phyloP scores from a whole-genome alignment of 2,329 filamentous ascomycete genomes.

The Blastomyces gilchristii region DNA sequence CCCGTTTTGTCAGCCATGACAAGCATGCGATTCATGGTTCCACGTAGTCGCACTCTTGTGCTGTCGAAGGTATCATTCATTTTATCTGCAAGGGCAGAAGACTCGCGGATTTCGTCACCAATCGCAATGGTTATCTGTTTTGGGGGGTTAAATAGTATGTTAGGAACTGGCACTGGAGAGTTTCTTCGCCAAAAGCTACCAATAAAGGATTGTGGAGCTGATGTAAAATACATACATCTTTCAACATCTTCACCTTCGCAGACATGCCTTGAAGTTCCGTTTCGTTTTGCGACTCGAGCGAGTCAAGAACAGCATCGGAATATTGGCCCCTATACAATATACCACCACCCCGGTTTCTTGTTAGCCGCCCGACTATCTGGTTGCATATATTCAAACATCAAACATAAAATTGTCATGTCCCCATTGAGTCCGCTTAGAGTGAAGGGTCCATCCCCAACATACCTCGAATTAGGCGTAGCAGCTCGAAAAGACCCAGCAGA shows the following conservation, averaged over 20 bases:
- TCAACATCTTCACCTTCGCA: constrained; percentile 79
- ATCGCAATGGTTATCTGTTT: constrained; percentile 78
- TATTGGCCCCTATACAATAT: constrained; percentile 63
- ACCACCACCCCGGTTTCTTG: not conserved
- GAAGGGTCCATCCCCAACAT: constrained; percentile 20
- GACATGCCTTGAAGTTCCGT: constrained; percentile 80
- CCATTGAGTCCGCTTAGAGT: not conserved
- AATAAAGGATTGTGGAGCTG: not conserved
- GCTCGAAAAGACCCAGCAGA: constrained; percentile 41
- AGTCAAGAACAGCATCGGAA: constrained; percentile 79
- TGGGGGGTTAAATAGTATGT: not conserved
- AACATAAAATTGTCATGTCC: not conserved
- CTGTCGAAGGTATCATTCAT: constrained; percentile 94
- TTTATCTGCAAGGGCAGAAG: constrained; percentile 75
- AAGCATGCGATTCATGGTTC: constrained; percentile 96
- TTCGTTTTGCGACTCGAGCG: constrained; percentile 94
- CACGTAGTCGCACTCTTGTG: constrained; percentile 66
- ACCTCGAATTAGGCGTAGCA: constrained; percentile 63
- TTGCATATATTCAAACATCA: not conserved
- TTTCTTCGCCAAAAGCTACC: constrained; percentile 2
- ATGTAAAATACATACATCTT: constrained; percentile 55
- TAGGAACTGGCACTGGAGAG: not conserved
- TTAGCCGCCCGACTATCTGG: not conserved
- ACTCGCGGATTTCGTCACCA: constrained; percentile 88
- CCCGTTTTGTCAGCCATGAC: constrained; percentile 89